A percentile compares a stretch with the other conserved stretches of the same genome.
phyloP scores from a whole-genome alignment of 306 rosid genomes.

The Cotoneaster glaucophyllus region DNA sequence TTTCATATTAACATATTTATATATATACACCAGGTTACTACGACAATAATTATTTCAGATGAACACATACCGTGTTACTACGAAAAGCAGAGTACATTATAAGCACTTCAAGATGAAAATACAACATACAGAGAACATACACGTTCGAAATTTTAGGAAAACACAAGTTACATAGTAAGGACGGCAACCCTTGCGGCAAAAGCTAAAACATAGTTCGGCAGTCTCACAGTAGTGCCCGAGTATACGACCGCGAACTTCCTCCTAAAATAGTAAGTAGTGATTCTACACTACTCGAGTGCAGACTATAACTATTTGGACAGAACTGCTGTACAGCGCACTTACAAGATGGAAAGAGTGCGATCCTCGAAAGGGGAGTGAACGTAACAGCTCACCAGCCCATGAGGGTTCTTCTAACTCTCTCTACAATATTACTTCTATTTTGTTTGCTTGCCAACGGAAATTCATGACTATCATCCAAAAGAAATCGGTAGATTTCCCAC shows the following conservation, averaged over 20 bases:
- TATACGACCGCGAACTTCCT: constrained; percentile 2
- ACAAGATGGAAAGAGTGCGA: neutral
- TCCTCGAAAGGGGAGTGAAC: neutral
- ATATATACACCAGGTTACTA: neutral
- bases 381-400: constrained; percentile 68
- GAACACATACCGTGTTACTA: neutral
- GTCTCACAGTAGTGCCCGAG: neutral
- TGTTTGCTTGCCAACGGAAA: constrained; percentile 47
- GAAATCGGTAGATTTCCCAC: constrained; percentile 87
- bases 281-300: neutral
- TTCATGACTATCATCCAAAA: constrained; percentile 59
- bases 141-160: neutral
- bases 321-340: neutral
- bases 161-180: neutral
- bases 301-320: neutral
- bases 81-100: neutral
- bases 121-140: neutral
- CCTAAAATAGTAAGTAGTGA: neutral
- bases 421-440: constrained; percentile 65
- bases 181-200: neutral
- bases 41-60: neutral
- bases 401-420: constrained; percentile 66
- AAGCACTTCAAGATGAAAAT: neutral
- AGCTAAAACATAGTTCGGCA: constrained; percentile 1
- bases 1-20: neutral